Percentiles rank a stretch among this genome's conserved stretches.
phyloP scores from a whole-genome alignment of 1,284 basidiomycete species.

The Heterobasidion parviporum region DNA sequence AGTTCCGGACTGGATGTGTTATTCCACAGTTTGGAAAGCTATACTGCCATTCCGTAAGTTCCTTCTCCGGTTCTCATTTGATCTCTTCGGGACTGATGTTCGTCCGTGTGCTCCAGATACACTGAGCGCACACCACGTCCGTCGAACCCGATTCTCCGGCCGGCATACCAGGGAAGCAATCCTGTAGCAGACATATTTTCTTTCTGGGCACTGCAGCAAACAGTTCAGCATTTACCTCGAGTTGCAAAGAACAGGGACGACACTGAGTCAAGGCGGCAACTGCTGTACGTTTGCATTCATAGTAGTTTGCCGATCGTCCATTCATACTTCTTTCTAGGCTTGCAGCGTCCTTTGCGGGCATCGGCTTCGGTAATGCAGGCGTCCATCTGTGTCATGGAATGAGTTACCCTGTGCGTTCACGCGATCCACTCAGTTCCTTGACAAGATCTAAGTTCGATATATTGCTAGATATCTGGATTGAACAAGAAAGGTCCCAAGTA shows the following conservation, averaged over 20 bases:
- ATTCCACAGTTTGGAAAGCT: conserved; percentile 93
- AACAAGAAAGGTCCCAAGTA: conserved; percentile 92
- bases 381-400: conserved; percentile 89
- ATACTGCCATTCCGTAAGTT: conserved; percentile 79
- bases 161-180: conserved; percentile 94
- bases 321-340: conserved; percentile 38
- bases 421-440: neutral
- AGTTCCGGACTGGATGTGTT: conserved; percentile 89
- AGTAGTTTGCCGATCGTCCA: conserved; percentile 4
- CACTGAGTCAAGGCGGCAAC: conserved; percentile 80
- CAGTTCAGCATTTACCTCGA: conserved; percentile 85
- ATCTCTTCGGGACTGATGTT: conserved; percentile 5
- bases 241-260: conserved; percentile 78
- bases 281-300: conserved; percentile 58
- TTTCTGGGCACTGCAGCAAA: conserved; percentile 88
- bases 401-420: conserved; percentile 63
- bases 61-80: conserved; percentile 4
- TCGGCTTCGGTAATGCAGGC: conserved; percentile 93
- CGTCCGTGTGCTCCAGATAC: conserved; percentile 42
- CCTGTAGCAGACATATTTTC: conserved; percentile 96
- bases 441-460: neutral
- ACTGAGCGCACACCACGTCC: conserved; percentile 86
- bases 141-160: conserved; percentile 81
- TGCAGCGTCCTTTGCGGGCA: conserved; percentile 88
- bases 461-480: conserved; percentile 76